Conservation (phyloP, 106 monocot genomes). For the Alisma plantagoaquatica region DNA sequence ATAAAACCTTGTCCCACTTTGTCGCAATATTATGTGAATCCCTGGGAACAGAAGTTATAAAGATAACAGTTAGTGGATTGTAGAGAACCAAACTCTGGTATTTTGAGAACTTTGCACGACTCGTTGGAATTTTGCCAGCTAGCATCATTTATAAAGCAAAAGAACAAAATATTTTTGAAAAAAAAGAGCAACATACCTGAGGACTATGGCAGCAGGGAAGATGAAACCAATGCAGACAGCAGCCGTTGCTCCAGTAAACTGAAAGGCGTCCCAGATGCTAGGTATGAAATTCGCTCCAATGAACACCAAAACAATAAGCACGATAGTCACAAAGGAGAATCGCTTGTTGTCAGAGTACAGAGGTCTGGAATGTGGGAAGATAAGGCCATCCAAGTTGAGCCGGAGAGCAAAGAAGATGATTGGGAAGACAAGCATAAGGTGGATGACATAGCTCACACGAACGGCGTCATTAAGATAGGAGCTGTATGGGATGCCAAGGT, state of each 20-base stretch:
- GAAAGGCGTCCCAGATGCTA: constrained; percentile 96
- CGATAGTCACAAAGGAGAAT: constrained; percentile 35
- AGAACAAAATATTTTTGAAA: neutral
- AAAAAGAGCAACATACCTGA: constrained; percentile 34
- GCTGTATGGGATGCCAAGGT: constrained; percentile 80
- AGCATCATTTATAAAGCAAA: too few relatives aligned
- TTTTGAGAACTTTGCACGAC: too few relatives aligned
- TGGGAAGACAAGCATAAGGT: constrained; percentile 96
- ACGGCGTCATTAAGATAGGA: constrained; percentile 55
- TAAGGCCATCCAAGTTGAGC: constrained; percentile 77
- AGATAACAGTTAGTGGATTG: neutral
- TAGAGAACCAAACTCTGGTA: neutral
- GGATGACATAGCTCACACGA: constrained; percentile 69
- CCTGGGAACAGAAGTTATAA: constrained; percentile 25
- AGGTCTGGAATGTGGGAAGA: constrained; percentile 47
- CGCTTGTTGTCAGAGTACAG: constrained; percentile 51
- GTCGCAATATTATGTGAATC: constrained; percentile 67
- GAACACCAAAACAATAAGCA: constrained; percentile 43
- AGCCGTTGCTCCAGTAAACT: constrained; percentile 91
- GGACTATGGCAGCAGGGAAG: constrained; percentile 75
- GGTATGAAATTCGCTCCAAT: constrained; percentile 75
- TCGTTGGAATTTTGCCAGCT: too few relatives aligned
- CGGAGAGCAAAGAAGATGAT: constrained; percentile 77
- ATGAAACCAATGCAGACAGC: constrained; percentile 89
- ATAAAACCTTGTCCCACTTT: constrained; percentile 52